Percentiles rank a stretch among this genome's conserved stretches.
These are phyloP conservation scores for Scleroderma bovista DNA, from an alignment of 768 basidiomycete species.

Conservation along the genomic window DNA sequence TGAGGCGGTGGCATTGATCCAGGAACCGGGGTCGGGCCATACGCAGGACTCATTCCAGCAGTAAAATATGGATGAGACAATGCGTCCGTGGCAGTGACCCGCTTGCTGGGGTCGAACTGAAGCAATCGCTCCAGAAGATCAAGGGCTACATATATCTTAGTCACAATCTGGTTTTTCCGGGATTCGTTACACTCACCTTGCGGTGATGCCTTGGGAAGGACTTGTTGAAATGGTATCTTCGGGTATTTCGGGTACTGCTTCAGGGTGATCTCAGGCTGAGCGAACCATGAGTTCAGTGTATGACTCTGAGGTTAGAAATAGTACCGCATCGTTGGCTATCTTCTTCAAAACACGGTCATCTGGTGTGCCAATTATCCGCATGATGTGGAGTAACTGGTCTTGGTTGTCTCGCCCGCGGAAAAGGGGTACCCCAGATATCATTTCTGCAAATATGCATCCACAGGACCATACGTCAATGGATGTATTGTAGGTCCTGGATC, in stretches of 20 bases:
- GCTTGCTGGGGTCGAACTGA: slow-evolving; percentile 91
- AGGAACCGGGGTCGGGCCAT: slow-evolving; percentile 32
- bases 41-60: slow-evolving; percentile 34
- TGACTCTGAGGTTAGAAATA: slow-evolving; percentile 18
- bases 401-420: slow-evolving; percentile 97
- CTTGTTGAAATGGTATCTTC: slow-evolving; percentile 73
- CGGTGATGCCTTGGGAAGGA: slow-evolving; percentile 80
- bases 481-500: slow-evolving; percentile 95
- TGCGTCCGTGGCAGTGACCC: slow-evolving; percentile 88
- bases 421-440: slow-evolving; percentile 95
- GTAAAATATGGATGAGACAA: slow-evolving; percentile 91
- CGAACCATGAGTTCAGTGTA: slow-evolving; percentile 7
- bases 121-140: slow-evolving; percentile 92
- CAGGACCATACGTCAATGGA: slow-evolving; percentile 99
- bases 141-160: slow-evolving; percentile 46
- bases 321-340: slow-evolving; percentile 84
- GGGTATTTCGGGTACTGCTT: slow-evolving; percentile 87
- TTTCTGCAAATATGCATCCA: slow-evolving; percentile 98
- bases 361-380: slow-evolving; percentile 95
- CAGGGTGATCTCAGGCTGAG: slow-evolving; percentile 73
- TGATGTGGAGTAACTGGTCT: slow-evolving; percentile 96
- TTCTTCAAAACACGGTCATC: slow-evolving; percentile 83
- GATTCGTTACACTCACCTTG: slow-evolving; percentile 48
- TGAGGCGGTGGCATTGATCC: slow-evolving; percentile 63
- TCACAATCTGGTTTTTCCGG: not conserved